phyloP scores from a whole-genome alignment of 2,329 filamentous ascomycete genomes.

The Colletotrichum sidae region DNA sequence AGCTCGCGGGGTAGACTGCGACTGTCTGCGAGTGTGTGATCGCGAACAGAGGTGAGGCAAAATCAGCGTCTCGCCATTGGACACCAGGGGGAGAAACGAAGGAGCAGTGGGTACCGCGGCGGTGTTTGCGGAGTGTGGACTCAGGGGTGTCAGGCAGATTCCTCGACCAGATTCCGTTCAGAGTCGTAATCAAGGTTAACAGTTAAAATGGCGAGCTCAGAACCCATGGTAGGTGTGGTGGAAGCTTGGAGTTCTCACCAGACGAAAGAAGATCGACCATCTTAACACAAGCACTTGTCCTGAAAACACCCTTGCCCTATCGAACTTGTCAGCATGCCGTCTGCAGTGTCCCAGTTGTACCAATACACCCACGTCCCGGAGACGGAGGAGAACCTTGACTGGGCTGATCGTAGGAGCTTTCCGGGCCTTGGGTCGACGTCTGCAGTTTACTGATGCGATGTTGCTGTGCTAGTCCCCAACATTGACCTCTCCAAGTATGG shows the following conservation, averaged over 20 bases:
- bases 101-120: not conserved
- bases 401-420: slow-evolving; percentile 48
- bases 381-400: slow-evolving; percentile 50
- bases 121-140: slow-evolving; percentile 18
- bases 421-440: not conserved
- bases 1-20: slow-evolving; percentile 27
- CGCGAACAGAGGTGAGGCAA: slow-evolving; percentile 10
- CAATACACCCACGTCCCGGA: slow-evolving; percentile 50
- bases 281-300: not conserved
- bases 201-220: slow-evolving; percentile 34
- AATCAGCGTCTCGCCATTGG: slow-evolving; percentile 26
- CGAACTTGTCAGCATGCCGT: slow-evolving; percentile 44
- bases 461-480: slow-evolving; percentile 42
- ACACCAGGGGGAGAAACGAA: not conserved
- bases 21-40: slow-evolving; percentile 8
- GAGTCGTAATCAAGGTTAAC: slow-evolving; percentile 5
- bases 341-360: slow-evolving; percentile 45
- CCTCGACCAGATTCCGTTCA: slow-evolving; percentile 5
- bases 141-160: not conserved
- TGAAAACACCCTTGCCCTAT: slow-evolving; percentile 6
- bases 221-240: slow-evolving; percentile 9
- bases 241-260: not conserved
- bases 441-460: not conserved
- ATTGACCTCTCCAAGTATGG: slow-evolving; percentile 50
- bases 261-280: no score